Evolutionary conservation across 2,329 filamentous ascomycete genomes (phyloP), one percentile per base, ranked within the genome.

Genomic region (Decorospora gaudefroyi): DNA sequence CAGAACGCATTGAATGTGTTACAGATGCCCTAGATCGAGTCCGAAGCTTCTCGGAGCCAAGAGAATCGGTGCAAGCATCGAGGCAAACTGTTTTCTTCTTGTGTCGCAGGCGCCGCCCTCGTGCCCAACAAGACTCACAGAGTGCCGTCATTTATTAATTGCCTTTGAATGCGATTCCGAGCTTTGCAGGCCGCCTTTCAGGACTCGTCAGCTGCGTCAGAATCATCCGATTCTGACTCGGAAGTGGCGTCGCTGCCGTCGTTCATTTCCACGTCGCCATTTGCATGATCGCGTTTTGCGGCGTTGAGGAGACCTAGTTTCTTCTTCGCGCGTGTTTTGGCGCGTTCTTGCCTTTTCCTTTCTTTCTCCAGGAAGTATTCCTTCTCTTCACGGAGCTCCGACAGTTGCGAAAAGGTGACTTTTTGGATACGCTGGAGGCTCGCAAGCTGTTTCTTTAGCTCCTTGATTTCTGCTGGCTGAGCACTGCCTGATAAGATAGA

Each of bases 361-460:
- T 72, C 67, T 33, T 62, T 48, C 17, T 58, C 43, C 27, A 68
- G 34, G 19, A 72, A 57, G 23, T 59, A 68, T 27, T 70, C 67
- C 23, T 67, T 69, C 52, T 77, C 73, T 30, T 71, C 65, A 29
- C 69, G 68, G 38, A 77, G 34, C 45, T 72, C 69, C 10, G 71
- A 70, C 17, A 78, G 60, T 44, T 76, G 74, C 15, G 70, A 62
- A 38, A 77, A 73, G 4, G 72, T 74, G 22, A 71, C 70, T 44
- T 67, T 72, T 53, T 77, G 74, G 19, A 77, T 64, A 27, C 73
- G 65, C 49, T 75, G 69, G 19, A 77, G 57, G 4, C 71, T 71
- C 13, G 71, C 73, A 11, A 77, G 40, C 44, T 77, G 67, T 37
- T 64, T 62, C 48, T 63, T 68, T 19, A 70, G 29, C 26, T 69